Evolutionary conservation across 1,139 yeast species (phyloP).

Genomic region (Candida sanyaensis): DNA sequence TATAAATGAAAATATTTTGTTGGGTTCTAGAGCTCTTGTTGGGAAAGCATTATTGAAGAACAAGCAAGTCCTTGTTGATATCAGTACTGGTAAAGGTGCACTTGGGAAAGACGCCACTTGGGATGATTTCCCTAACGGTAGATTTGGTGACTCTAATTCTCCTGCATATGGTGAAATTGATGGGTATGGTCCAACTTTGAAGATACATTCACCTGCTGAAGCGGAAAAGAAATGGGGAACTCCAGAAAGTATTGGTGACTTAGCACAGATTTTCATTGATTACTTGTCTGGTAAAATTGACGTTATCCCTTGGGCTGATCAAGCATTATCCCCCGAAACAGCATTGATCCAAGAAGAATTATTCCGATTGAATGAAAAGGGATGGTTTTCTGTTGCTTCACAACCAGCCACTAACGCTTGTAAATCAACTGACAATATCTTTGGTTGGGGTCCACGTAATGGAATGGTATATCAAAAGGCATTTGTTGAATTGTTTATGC

Average conservation of each 20-base stretch:
- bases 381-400: constrained; percentile 87
- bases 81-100: constrained; percentile 82
- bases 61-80: constrained; percentile 65
- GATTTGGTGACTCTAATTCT: constrained; percentile 96
- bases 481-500: constrained; percentile 80
- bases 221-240: constrained; percentile 83
- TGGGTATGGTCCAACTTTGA: constrained; percentile 92
- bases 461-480: constrained; percentile 94
- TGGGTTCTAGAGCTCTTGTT: constrained; percentile 28
- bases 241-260: constrained; percentile 65
- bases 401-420: constrained; percentile 91
- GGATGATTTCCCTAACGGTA: constrained; percentile 98
- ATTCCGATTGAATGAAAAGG: constrained; percentile 70
- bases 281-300: constrained; percentile 77
- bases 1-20: constrained; percentile 47
- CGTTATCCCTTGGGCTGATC: constrained; percentile 89
- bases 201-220: constrained; percentile 62
- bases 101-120: constrained; percentile 92
- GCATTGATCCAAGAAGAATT: constrained; percentile 90
- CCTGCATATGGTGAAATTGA: constrained; percentile 98
- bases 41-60: constrained; percentile 29
- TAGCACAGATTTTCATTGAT: constrained; percentile 66
- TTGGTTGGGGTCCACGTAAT: constrained; percentile 96
- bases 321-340: constrained; percentile 84
- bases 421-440: constrained; percentile 75